These are phyloP conservation scores for Diplosphaera chodatii DNA, from an alignment of 139 green algal species.

Conservation along the genomic window DNA sequence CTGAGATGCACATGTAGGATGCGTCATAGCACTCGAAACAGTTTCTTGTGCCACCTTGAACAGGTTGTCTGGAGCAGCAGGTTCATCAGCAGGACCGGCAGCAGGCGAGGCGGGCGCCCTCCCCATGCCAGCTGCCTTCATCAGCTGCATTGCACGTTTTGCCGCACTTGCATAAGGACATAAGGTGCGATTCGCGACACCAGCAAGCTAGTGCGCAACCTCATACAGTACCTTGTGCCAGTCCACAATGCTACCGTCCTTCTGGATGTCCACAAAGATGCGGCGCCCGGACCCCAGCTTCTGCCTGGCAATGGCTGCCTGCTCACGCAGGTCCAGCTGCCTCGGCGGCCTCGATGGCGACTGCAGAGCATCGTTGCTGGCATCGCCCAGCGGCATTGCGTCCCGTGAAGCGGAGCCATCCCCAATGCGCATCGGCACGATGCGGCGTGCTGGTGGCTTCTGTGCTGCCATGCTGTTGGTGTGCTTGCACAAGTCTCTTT, in stretches of 20 bases:
- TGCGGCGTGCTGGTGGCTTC: neutral
- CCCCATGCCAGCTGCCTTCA: neutral
- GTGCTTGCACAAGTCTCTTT: too few relatives aligned
- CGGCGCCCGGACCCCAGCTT: slow-evolving; percentile 3
- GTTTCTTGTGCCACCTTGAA: too few relatives aligned
- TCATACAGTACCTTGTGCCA: slow-evolving; percentile 6
- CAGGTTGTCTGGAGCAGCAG: neutral
- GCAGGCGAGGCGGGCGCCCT: neutral
- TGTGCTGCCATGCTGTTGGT: neutral
- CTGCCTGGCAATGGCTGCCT: neutral
- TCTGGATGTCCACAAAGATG: slow-evolving; percentile 11
- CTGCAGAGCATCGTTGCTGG: neutral
- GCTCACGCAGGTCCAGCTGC: neutral
- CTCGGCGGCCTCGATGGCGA: neutral
- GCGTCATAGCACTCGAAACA: too few relatives aligned
- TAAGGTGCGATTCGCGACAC: too few relatives aligned
- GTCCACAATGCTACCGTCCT: neutral
- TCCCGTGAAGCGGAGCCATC: too few relatives aligned
- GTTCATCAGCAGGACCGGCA: neutral
- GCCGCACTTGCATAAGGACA: too few relatives aligned
- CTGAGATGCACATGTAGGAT: too few relatives aligned
- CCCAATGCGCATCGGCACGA: neutral
- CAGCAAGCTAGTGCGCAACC: too few relatives aligned
- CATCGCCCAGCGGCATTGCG: neutral
- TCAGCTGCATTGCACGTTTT: too few relatives aligned